phyloP scores from a whole-genome alignment of 2,329 filamentous ascomycete species.

The Stachybotrys chartarum region DNA sequence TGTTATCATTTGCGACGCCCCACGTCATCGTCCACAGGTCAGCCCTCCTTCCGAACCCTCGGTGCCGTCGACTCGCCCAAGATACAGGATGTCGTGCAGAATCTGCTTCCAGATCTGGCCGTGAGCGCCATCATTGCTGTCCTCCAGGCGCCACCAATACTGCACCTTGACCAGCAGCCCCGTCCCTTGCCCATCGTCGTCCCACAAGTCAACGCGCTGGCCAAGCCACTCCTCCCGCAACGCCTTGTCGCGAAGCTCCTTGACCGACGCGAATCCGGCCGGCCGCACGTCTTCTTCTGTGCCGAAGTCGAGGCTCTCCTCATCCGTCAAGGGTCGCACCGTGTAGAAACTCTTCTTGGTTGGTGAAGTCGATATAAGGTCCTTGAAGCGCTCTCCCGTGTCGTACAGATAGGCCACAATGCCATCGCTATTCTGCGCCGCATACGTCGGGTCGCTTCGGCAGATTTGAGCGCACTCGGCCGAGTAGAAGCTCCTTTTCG shows the following conservation, averaged over 20 bases:
- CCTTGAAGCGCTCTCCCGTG: constrained; percentile 6
- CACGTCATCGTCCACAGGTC: neutral
- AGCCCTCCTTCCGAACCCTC: constrained; percentile 10
- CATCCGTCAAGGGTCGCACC: neutral
- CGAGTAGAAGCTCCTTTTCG: neutral
- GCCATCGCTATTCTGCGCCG: constrained; percentile 10
- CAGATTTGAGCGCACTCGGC: constrained; percentile 9
- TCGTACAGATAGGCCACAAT: constrained; percentile 15
- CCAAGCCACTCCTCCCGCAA: constrained; percentile 13
- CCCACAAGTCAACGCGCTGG: constrained; percentile 18
- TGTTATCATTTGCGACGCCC: no score
- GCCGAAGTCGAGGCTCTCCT: neutral
- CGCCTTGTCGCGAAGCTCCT: constrained; percentile 7
- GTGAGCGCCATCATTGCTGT: neutral
- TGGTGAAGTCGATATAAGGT: neutral
- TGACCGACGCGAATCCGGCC: constrained; percentile 4
- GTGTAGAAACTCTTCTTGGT: neutral
- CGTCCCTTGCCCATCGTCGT: neutral
- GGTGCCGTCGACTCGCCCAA: constrained; percentile 16
- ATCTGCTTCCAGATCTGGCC: constrained; percentile 13
- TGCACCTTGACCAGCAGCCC: constrained; percentile 16
- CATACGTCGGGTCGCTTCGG: constrained; percentile 13
- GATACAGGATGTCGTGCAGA: constrained; percentile 19
- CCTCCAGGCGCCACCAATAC: constrained; percentile 18
- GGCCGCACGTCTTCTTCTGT: constrained; percentile 8